These are phyloP conservation scores for Hymenotorrendiella dingleyae DNA, from an alignment of 2,329 filamentous ascomycete genomes.

Conservation along the genomic window DNA sequence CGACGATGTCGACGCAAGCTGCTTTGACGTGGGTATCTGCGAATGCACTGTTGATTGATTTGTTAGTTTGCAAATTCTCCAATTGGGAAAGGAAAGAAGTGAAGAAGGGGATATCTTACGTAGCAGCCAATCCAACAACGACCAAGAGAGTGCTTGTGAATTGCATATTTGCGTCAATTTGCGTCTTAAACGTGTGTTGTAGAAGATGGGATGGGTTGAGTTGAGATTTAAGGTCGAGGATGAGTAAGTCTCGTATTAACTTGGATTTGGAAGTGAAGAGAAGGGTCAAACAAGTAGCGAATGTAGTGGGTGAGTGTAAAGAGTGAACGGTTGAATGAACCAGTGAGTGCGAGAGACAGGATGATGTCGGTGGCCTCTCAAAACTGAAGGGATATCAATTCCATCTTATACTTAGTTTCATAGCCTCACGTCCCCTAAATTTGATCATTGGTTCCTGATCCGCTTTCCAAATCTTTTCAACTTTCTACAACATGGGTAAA, in stretches of 20 bases:
- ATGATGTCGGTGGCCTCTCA: too few relatives aligned
- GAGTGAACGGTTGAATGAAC: not conserved
- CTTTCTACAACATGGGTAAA: too few relatives aligned
- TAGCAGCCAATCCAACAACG: constrained; percentile 3
- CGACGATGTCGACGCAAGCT: constrained; percentile 9
- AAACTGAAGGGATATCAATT: too few relatives aligned
- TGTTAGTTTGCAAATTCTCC: not conserved
- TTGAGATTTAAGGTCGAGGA: not conserved
- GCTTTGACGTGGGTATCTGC: constrained; percentile 22
- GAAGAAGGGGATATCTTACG: not conserved
- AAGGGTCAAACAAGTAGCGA: not conserved
- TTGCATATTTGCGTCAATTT: too few relatives aligned
- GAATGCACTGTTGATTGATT: constrained; percentile 9
- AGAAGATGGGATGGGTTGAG: not conserved
- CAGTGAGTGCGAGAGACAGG: not conserved
- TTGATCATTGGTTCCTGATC: too few relatives aligned
- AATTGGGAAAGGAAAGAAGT: not conserved
- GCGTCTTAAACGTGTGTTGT: too few relatives aligned
- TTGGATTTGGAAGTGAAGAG: not conserved
- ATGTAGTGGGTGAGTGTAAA: not conserved
- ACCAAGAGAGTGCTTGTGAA: constrained; percentile 8
- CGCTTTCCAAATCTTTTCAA: too few relatives aligned
- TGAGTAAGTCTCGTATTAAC: not conserved
- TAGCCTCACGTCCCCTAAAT: too few relatives aligned
- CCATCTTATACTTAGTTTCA: too few relatives aligned